Evolutionary conservation across 176 grass and related monocot species (phyloP).

Genomic region (Chrysopogon serrulatus): DNA sequence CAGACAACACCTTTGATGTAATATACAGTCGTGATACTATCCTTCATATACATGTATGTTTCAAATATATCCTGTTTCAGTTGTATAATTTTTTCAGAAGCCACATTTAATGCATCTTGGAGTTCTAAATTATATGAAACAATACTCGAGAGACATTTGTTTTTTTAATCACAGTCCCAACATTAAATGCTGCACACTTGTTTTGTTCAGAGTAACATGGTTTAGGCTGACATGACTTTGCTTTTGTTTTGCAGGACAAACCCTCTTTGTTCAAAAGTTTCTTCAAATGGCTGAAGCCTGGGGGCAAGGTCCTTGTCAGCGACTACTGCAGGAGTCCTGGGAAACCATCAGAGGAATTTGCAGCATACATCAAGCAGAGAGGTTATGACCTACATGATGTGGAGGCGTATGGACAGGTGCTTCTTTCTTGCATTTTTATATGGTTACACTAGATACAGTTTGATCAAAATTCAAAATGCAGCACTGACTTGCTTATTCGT

Average conservation of each 20-base stretch:
- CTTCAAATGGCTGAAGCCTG: slow-evolving; percentile 94
- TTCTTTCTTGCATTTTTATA: neutral
- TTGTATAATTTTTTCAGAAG: neutral
- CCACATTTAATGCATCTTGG: neutral
- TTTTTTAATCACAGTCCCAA: neutral
- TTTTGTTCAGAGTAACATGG: neutral
- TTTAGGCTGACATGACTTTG: neutral
- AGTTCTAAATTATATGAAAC: neutral
- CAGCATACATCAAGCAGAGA: slow-evolving; percentile 81
- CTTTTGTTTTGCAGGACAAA: slow-evolving; percentile 72
- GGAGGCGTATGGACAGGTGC: slow-evolving; percentile 82
- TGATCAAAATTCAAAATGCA: neutral
- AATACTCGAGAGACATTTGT: neutral
- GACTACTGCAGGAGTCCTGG: slow-evolving; percentile 86
- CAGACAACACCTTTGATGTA: slow-evolving; percentile 66
- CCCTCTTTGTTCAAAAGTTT: slow-evolving; percentile 67
- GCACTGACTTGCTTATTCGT: slow-evolving; percentile 3
- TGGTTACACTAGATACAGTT: neutral
- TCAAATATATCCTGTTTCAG: neutral
- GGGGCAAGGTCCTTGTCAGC: slow-evolving; percentile 87
- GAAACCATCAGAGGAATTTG: slow-evolving; percentile 73
- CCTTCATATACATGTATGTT: slow-evolving; percentile 90
- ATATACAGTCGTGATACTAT: slow-evolving; percentile 97
- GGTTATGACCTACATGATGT: slow-evolving; percentile 93
- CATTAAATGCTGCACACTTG: neutral